Evolutionary conservation across 441 rosid species (phyloP).

Genomic region (Euphorbia schlechtendalii): DNA sequence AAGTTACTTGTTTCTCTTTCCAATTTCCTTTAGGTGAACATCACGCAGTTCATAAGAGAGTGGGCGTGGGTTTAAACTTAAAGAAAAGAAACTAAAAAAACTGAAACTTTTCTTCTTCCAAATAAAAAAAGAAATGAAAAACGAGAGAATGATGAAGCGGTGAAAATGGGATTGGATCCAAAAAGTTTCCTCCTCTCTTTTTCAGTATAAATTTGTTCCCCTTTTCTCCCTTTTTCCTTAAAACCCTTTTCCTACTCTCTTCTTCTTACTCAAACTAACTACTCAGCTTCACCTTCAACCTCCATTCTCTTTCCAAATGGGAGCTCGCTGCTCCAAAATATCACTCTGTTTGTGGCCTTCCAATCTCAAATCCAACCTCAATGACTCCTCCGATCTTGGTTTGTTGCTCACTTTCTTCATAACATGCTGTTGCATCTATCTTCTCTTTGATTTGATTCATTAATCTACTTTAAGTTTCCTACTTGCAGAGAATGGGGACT

Average conservation of each 20-base stretch:
- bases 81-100: too few species aligned
- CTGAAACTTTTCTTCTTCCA: too few species aligned
- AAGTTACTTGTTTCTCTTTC: too few species aligned
- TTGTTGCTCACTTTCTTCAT: slow-evolving; percentile 2
- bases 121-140: too few species aligned
- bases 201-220: slow-evolving; percentile 16
- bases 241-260: slow-evolving; percentile 23
- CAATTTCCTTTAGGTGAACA: too few species aligned
- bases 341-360: slow-evolving; percentile 88
- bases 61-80: too few species aligned
- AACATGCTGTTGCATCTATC: slow-evolving; percentile 12
- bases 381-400: slow-evolving; percentile 72
- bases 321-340: slow-evolving; percentile 85
- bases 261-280: background rate
- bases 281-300: background rate
- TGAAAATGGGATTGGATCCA: slow-evolving; percentile 42
- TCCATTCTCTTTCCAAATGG: slow-evolving; percentile 38
- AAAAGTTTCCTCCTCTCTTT: slow-evolving; percentile 24
- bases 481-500: slow-evolving; percentile 53
- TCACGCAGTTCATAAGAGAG: too few species aligned
- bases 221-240: slow-evolving; percentile 26
- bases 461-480: slow-evolving; percentile 3
- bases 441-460: background rate
- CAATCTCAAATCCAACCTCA: slow-evolving; percentile 55
- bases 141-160: slow-evolving; percentile 19